phyloP scores from a whole-genome alignment of 495 filamentous ascomycete genomes.

The Bombardia bombarda region DNA sequence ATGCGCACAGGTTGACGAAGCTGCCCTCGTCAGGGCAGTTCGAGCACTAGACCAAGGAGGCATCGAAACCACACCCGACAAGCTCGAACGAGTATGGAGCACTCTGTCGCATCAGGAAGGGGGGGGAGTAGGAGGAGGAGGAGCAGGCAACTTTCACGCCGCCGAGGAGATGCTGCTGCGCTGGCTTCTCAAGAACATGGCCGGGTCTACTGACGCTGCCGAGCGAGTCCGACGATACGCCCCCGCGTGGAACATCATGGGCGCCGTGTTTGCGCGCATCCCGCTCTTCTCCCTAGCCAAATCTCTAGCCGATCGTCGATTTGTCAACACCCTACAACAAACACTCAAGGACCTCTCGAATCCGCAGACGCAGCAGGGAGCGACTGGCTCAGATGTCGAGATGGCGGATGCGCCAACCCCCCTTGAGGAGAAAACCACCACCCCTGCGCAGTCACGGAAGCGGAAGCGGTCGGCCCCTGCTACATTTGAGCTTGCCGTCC shows the following conservation, averaged over 20 bases:
- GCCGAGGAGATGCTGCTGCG: slow-evolving; percentile 40
- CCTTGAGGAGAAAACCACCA: not conserved
- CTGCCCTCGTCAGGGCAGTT: slow-evolving; percentile 16
- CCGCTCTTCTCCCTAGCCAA: slow-evolving; percentile 37
- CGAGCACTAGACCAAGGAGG: slow-evolving; percentile 32
- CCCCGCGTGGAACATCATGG: slow-evolving; percentile 34
- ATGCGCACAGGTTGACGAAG: slow-evolving; percentile 13
- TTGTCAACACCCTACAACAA: slow-evolving; percentile 32
- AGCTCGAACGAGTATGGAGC: slow-evolving; percentile 30
- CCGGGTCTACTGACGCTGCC: slow-evolving; percentile 27
- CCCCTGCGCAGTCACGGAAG: slow-evolving; percentile 21
- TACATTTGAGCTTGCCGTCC: slow-evolving; percentile 21
- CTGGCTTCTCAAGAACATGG: slow-evolving; percentile 43
- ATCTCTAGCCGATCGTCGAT: slow-evolving; percentile 35
- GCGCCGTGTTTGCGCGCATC: slow-evolving; percentile 31
- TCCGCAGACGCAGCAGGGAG: slow-evolving; percentile 8
- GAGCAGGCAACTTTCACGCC: slow-evolving; percentile 31
- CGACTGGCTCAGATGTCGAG: slow-evolving; percentile 16
- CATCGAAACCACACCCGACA: slow-evolving; percentile 27
- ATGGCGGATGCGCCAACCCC: slow-evolving; percentile 16
- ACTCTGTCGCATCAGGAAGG: slow-evolving; percentile 20
- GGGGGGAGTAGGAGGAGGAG: slow-evolving; percentile 1
- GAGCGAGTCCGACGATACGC: slow-evolving; percentile 38
- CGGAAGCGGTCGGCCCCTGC: slow-evolving; percentile 23
- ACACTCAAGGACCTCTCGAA: slow-evolving; percentile 33